Conservation (phyloP, 2,329 filamentous ascomycete species). For the Microdochium bolleyi region DNA sequence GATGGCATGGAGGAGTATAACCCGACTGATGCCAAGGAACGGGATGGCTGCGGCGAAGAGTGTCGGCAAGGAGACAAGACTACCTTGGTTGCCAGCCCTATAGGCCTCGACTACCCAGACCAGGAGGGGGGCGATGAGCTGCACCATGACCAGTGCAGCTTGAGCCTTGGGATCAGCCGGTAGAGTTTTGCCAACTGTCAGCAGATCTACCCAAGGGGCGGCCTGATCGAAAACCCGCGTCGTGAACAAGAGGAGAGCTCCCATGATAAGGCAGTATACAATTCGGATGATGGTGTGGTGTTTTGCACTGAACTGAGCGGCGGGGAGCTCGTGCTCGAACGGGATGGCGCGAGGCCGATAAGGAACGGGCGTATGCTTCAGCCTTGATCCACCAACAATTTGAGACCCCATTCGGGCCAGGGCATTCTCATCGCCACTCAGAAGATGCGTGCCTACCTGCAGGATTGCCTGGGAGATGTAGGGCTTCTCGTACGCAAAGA, state of each 20-base stretch:
- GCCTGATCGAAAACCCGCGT: neutral
- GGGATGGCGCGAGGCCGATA: constrained; percentile 5
- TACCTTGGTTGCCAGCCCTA: constrained; percentile 8
- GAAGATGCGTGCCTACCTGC: neutral
- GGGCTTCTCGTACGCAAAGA: constrained; percentile 10
- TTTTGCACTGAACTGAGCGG: constrained; percentile 1
- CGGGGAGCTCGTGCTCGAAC: constrained; percentile 10
- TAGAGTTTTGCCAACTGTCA: neutral
- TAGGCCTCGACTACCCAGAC: constrained; percentile 15
- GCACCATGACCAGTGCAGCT: constrained; percentile 1
- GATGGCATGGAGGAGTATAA: neutral
- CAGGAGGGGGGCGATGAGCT: constrained; percentile 10
- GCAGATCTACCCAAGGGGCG: neutral
- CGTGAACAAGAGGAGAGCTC: neutral
- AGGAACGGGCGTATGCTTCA: constrained; percentile 5
- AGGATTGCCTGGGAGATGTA: constrained; percentile 1
- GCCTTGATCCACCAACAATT: constrained; percentile 1
- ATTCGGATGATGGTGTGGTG: neutral
- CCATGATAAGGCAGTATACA: constrained; percentile 1
- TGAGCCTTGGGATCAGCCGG: neutral
- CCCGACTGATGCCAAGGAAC: constrained; percentile 4
- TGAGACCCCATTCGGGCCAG: neutral
- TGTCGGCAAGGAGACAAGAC: constrained; percentile 6
- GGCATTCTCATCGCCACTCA: constrained; percentile 1
- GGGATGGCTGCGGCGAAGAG: constrained; percentile 7